Percentiles rank a stretch among this genome's conserved stretches.
phyloP scores from a whole-genome alignment of 768 basidiomycete species.

The Suillus brevipes region DNA sequence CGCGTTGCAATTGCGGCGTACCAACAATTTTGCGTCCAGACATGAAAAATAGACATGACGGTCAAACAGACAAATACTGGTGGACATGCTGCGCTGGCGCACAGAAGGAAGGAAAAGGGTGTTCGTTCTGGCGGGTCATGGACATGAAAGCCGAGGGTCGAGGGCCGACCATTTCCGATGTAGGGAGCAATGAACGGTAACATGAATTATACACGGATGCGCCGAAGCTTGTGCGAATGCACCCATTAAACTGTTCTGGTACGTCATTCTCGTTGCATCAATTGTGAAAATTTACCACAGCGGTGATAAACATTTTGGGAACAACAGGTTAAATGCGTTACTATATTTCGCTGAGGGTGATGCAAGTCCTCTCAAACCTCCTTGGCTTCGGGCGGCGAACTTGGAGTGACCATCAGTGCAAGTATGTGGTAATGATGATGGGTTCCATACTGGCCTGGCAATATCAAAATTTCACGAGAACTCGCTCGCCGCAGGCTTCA shows the following conservation, averaged over 20 bases:
- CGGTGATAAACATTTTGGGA: background rate
- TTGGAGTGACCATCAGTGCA: background rate
- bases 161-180: slow-evolving; percentile 43
- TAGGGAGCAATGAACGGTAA: background rate
- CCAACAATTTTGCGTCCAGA: slow-evolving; percentile 73
- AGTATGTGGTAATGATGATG: background rate
- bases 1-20: slow-evolving; percentile 70
- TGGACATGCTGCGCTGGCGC: slow-evolving; percentile 76
- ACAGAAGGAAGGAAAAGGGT: slow-evolving; percentile 83
- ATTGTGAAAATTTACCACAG: background rate
- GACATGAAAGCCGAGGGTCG: slow-evolving; percentile 68
- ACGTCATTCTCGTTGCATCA: background rate
- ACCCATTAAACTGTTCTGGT: background rate
- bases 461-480: background rate
- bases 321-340: background rate
- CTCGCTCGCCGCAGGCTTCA: background rate
- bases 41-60: slow-evolving; percentile 70
- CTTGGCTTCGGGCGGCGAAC: background rate
- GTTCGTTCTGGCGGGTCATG: slow-evolving; percentile 72
- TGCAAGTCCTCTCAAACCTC: background rate
- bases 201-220: background rate
- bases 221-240: background rate
- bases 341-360: background rate
- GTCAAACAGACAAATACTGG: slow-evolving; percentile 65
- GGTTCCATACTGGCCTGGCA: background rate